These are phyloP conservation scores for Cymodocea nodosa DNA, from an alignment of 116 monocot genomes.

Conservation along the genomic window DNA sequence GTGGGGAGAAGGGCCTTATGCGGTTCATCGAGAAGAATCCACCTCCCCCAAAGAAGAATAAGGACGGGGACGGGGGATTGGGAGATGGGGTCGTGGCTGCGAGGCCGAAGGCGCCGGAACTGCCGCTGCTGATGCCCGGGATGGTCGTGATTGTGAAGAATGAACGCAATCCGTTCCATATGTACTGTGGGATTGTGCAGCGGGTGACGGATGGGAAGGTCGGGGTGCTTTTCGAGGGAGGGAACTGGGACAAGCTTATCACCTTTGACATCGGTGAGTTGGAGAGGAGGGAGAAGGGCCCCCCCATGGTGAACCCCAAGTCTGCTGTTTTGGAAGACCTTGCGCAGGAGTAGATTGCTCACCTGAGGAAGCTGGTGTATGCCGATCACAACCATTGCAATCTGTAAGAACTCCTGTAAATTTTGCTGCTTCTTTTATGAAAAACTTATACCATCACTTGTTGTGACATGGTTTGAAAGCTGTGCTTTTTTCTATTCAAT, in stretches of 20 bases:
- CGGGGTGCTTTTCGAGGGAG: conserved; percentile 85
- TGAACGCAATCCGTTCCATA: conserved; percentile 49
- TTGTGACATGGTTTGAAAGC: not conserved
- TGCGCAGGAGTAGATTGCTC: conserved; percentile 3
- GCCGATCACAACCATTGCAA: not conserved
- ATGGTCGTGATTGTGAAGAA: conserved; percentile 94
- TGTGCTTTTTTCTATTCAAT: no score
- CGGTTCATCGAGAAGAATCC: conserved; percentile 64
- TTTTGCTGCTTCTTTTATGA: not conserved
- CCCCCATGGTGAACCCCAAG: conserved; percentile 83
- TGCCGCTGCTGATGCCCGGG: conserved; percentile 78
- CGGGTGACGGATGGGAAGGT: conserved; percentile 80
- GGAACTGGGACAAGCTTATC: conserved; percentile 77
- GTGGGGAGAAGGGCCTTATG: conserved; percentile 68
- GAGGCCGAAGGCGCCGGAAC: conserved; percentile 45
- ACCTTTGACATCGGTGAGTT: conserved; percentile 68
- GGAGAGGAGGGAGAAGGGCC: conserved; percentile 86
- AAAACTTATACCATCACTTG: no score
- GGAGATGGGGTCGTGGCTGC: not conserved
- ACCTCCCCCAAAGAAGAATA: conserved; percentile 20
- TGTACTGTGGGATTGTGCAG: conserved; percentile 88
- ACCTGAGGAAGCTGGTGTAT: not conserved
- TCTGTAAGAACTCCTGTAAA: not conserved
- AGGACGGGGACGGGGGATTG: not conserved
- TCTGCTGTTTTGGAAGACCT: conserved; percentile 42